Evolutionary conservation across 371 early-diverging fungal genomes (phyloP), one percentile per base, ranked within the genome.

Genomic region (Lichtheimia corymbifera): DNA sequence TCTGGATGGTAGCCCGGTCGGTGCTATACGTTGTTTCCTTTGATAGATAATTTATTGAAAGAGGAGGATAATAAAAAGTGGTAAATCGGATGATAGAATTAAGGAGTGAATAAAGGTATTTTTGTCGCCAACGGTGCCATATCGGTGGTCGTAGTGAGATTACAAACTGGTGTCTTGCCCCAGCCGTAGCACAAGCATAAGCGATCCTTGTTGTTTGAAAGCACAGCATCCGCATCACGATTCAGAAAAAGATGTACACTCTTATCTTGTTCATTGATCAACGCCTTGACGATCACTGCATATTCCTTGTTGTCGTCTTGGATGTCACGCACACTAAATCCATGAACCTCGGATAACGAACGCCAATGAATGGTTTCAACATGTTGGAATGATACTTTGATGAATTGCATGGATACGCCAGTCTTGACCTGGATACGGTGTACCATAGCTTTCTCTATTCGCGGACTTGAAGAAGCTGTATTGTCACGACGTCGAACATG

Each of bases 181-280:
- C 58, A 62, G 4, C 72, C 72, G 44, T 71, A 71, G 44, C 53
- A 65, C 4, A 71, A 7, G 7, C 27, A 17, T 43, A 60, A 53
- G 14, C 17, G 35, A 27, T 50, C 22, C 6, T 42, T 20, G 35
- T 35, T 35, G 11, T 35, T 35, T 6, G 35, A 35, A 35, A 35
- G 35, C n/a, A 49, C 14, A 3, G 41, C 40, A 14, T 28, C 40
- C 5, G 53, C 64, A 17, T 59, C 56, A 43, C 30, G 7, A 7
- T 63, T 61, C 30, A 66, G 27, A 25, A 63, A 64, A 6, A 71
- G 40, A 4, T 56, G 43, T n/a, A 71, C 53, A 28, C 22, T 42
- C 11, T 35, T 9, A 12, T 41, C 22, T 3, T 42, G 41, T 17
- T 50, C 44, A 18, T 63, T 64, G 13, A 66, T 55, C 1, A 41